Evolutionary conservation across 805 yeast species (phyloP), one percentile per base, ranked within the genome.

Genomic region (Geotrichum ghanense): DNA sequence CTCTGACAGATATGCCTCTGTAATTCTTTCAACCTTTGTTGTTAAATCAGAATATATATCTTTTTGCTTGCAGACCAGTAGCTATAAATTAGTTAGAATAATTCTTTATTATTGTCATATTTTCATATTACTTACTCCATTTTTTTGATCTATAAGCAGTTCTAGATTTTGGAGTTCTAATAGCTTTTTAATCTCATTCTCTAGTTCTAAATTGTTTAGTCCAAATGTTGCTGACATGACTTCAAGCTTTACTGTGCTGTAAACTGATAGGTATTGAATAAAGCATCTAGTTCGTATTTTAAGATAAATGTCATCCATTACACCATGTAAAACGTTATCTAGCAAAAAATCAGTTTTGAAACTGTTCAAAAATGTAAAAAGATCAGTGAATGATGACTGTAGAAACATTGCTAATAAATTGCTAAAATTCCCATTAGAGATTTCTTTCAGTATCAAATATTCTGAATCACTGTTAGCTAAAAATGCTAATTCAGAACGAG

Each of bases 401-500:
- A 31, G 37, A n/a, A 31, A 31, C 37, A 31, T 16, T 12, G 37
- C 12, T 10, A 31, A n/a, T 5, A 31, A 19, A 6, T 10, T 5
- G 10, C 37, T 31, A 16, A 31, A 31, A 12, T 31, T n/a, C 37
- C 16, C 19, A 7, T 12, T 9, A 5, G 37, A 31, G 12, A 6
- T 19, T 31, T 31, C 37, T 12, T 31, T 31, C 37, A 31, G 16
- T 6, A 12, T 31, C 5, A n/a, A 31, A 27, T 47, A 50, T 4
- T 43, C 44, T 1, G 48, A 42, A 27, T 52, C 55, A 40, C 51
- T 50, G 17, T 50, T 45, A 5, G 44, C 45, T 26, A 52, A 26
- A 35, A 26, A 50, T 39, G 47, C 40, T 19, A 52, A 42, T 25
- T 52, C 47, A 12, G 26, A 27, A 24, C 55, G n/a, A 12, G 26